Conservation (phyloP, 805 yeast genomes). For the Candida methanosorbosa region DNA sequence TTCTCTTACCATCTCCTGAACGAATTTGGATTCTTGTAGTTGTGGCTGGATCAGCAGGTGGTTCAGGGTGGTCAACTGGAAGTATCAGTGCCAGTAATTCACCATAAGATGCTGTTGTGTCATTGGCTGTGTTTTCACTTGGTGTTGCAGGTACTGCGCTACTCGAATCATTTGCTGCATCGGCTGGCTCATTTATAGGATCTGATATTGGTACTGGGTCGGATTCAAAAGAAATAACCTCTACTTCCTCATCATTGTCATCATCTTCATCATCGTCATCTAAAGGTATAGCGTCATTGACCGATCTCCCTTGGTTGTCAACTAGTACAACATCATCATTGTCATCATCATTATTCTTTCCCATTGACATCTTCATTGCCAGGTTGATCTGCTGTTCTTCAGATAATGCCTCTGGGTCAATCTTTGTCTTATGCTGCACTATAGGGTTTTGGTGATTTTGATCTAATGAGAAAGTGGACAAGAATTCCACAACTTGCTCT, state of each 20-base stretch:
- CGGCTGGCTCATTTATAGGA: neutral
- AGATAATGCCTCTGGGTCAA: slow-evolving; percentile 57
- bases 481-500: slow-evolving; percentile 61
- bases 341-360: slow-evolving; percentile 13
- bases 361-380: slow-evolving; percentile 62
- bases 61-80: slow-evolving; percentile 38
- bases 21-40: slow-evolving; percentile 81
- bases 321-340: slow-evolving; percentile 22
- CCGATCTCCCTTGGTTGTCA: slow-evolving; percentile 8
- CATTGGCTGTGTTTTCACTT: slow-evolving; percentile 19
- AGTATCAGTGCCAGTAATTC: slow-evolving; percentile 42
- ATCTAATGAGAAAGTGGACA: slow-evolving; percentile 54
- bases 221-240: slow-evolving; percentile 5
- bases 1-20: slow-evolving; percentile 76
- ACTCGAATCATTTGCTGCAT: slow-evolving; percentile 2
- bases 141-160: neutral
- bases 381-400: slow-evolving; percentile 80
- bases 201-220: slow-evolving; percentile 2
- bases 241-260: slow-evolving; percentile 6
- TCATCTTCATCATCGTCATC: slow-evolving; percentile 9
- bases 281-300: slow-evolving; percentile 13
- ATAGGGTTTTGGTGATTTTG: slow-evolving; percentile 59
- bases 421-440: slow-evolving; percentile 46
- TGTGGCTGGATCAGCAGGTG: slow-evolving; percentile 35
- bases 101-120: neutral